A percentile compares a stretch with the other conserved stretches of the same genome.
These are phyloP conservation scores for Barbatosphaeria neglecta DNA, from an alignment of 495 filamentous ascomycete genomes.

Conservation along the genomic window DNA sequence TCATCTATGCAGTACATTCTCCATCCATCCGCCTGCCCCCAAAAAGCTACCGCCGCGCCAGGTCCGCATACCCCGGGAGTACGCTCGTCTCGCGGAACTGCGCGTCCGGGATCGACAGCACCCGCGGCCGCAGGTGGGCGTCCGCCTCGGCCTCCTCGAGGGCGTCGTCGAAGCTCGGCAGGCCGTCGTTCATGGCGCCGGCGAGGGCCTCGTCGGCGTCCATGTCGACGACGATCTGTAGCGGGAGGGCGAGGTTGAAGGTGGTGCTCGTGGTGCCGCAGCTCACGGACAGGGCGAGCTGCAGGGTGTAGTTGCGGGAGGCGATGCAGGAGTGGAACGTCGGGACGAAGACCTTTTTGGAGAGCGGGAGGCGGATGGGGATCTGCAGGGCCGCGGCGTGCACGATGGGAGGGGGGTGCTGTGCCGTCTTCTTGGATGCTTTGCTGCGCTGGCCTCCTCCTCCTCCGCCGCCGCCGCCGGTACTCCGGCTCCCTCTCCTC, in stretches of 20 bases:
- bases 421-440: conserved; percentile 1
- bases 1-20: background rate
- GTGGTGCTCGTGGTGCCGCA: conserved; percentile 42
- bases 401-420: conserved; percentile 21
- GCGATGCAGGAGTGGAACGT: conserved; percentile 84
- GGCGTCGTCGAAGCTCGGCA: conserved; percentile 26
- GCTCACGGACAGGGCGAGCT: conserved; percentile 50
- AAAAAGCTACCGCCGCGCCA: background rate
- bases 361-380: conserved; percentile 58
- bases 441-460: background rate
- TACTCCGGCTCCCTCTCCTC: background rate
- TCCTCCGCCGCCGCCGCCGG: background rate
- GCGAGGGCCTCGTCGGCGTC: conserved; percentile 3
- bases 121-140: conserved; percentile 34
- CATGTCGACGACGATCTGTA: conserved; percentile 55
- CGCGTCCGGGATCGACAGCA: conserved; percentile 21
- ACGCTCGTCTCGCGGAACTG: conserved; percentile 6
- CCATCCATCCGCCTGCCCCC: background rate
- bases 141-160: conserved; percentile 27
- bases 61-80: conserved; percentile 24
- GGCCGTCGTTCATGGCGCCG: conserved; percentile 7
- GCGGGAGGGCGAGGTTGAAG: conserved; percentile 56
- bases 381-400: conserved; percentile 58
- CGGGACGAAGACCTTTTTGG: conserved; percentile 62
- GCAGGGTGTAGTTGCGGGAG: conserved; percentile 66